Base-by-base conservation (phyloP, 768 basidiomycete species). In the Mycena olivaceomarginata region DNA sequence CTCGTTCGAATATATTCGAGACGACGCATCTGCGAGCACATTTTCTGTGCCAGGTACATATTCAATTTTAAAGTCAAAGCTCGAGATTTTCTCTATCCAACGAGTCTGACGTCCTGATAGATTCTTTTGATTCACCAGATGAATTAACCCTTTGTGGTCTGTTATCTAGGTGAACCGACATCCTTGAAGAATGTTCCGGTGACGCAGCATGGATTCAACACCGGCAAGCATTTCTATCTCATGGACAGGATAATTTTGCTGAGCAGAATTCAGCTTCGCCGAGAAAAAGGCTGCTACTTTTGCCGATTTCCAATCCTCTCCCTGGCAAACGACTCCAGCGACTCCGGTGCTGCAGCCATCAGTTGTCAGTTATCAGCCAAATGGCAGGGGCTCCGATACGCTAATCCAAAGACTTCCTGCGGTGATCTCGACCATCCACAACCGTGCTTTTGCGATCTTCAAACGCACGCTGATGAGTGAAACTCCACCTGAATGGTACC, bases 321-420 rank as follows among this genome's bases (percentile, higher is more conserved):
- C 82, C 62, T 83, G 82, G 15, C 70, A 66, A 0, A 82, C 53
- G 0, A 82, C 69, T 4, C 81, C 82, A 7, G 77, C 63, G 11
- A 72, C 70, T 2, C 82, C 77, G 8, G 77, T 70, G n/a, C 48
- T 53, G 31, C 74, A 80, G 5, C 80, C 80, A n/a, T n/a, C n/a
- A n/a, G n/a, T n/a, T n/a, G 66, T 86, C 85, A 0, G 78, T 82
- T 3, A 80, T 70, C 11, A 86, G 57, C 57, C 77, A 79, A 7
- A 85, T 79, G 0, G 59, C 66, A 5, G 79, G 73, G 13, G 84
- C 78, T 5, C 69, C 74, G 0, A n/a, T 10, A 2, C 57, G 10
- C 51, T 85, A 86, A 72, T 85, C 84, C 4, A 85, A 25, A 0
- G 80, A 69, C 18, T 71, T 69, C 3, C 84, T 70, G 45, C 66